phyloP scores from a whole-genome alignment of 2,329 filamentous ascomycete genomes.

The Albophoma yamanashiensis region DNA sequence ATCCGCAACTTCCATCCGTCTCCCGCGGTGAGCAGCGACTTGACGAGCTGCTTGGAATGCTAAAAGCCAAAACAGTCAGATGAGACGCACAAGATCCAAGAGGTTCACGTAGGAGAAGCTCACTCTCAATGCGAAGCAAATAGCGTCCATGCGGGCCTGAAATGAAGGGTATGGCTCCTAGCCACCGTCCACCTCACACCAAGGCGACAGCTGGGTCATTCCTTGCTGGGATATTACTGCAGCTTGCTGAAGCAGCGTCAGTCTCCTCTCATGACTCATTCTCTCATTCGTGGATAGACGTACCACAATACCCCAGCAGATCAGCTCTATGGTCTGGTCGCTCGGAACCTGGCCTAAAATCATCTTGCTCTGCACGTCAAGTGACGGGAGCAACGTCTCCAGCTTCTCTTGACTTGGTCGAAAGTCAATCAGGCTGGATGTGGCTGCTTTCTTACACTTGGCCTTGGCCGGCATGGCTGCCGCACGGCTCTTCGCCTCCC shows the following conservation, averaged over 20 bases:
- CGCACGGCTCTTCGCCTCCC: conserved; percentile 3
- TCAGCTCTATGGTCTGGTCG: conserved; percentile 10
- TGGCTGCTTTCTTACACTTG: background rate
- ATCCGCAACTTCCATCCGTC: conserved; percentile 13
- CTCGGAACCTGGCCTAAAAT: conserved; percentile 10
- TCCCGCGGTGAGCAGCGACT: conserved; percentile 13
- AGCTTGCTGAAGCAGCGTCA: conserved; percentile 4
- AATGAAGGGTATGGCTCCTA: conserved; percentile 17
- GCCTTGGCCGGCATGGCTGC: background rate
- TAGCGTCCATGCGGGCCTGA: conserved; percentile 12
- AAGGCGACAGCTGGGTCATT: conserved; percentile 10
- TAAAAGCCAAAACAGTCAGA: background rate
- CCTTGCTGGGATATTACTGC: conserved; percentile 16
- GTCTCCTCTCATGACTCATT: background rate
- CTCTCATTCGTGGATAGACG: background rate
- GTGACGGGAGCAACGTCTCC: conserved; percentile 3
- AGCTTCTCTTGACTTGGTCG: conserved; percentile 5
- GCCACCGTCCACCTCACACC: conserved; percentile 15
- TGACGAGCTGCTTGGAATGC: conserved; percentile 16
- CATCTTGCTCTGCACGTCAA: conserved; percentile 9
- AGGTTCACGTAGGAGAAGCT: background rate
- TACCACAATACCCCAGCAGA: conserved; percentile 15
- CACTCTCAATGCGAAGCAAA: conserved; percentile 12
- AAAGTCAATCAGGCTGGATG: conserved; percentile 1
- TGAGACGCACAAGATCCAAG: background rate